phyloP scores from a whole-genome alignment of 352 stramenopile genomes.

The Globisporangium irregulare region DNA sequence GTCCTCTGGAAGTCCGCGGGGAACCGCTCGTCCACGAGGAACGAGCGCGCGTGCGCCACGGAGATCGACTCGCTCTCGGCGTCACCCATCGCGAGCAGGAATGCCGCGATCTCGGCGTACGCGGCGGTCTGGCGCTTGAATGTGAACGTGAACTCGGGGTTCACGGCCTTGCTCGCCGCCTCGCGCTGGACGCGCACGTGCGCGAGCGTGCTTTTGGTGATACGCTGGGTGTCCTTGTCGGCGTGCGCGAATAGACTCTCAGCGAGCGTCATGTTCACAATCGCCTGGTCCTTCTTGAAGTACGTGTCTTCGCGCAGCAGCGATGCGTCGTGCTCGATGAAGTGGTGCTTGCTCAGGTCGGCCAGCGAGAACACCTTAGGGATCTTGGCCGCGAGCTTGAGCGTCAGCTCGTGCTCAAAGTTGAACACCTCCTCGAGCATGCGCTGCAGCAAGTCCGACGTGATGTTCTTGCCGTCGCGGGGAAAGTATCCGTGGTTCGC shows the following conservation, averaged over 20 bases:
- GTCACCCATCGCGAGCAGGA: constrained; percentile 49
- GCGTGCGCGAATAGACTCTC: constrained; percentile 26
- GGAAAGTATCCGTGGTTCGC: constrained; percentile 33
- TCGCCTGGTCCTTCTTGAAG: constrained; percentile 35
- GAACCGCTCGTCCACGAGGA: constrained; percentile 47
- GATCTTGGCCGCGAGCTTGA: constrained; percentile 23
- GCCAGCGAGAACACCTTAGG: constrained; percentile 39
- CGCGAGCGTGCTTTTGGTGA: constrained; percentile 25
- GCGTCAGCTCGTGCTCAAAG: constrained; percentile 32
- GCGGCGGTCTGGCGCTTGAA: constrained; percentile 30
- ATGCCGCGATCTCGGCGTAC: constrained; percentile 44
- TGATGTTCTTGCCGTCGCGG: constrained; percentile 45
- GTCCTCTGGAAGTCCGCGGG: constrained; percentile 39
- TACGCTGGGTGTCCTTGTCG: constrained; percentile 15
- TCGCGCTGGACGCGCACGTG: constrained; percentile 40
- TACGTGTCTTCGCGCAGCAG: constrained; percentile 53
- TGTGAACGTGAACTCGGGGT: constrained; percentile 42
- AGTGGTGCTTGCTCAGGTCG: constrained; percentile 46
- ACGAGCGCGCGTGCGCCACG: constrained; percentile 33
- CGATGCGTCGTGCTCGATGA: constrained; percentile 70
- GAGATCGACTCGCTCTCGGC: constrained; percentile 31
- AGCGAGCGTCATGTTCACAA: constrained; percentile 43
- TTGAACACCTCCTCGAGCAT: constrained; percentile 47
- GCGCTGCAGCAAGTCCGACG: constrained; percentile 29
- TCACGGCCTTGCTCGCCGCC: constrained; percentile 27